phyloP scores from a whole-genome alignment of 352 stramenopile genomes.

The Albugo laibachii region DNA sequence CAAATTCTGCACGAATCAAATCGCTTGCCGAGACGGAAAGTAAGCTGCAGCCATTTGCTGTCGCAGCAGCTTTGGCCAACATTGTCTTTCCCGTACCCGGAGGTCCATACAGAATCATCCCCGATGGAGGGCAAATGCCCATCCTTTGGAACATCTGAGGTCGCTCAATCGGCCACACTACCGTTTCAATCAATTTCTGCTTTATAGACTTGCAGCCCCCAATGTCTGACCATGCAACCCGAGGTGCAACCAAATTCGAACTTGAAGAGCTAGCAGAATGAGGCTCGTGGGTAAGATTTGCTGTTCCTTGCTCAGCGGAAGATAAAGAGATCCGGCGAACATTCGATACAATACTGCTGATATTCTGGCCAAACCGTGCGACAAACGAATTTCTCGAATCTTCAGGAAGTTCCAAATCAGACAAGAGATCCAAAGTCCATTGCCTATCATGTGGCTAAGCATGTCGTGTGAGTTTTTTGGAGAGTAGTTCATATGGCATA shows the following conservation, averaged over 20 bases:
- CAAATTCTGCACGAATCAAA: conserved; percentile 62
- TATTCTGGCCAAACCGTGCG: conserved; percentile 55
- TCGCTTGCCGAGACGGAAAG: conserved; percentile 58
- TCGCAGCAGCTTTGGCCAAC: conserved; percentile 61
- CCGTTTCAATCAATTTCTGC: conserved; percentile 62
- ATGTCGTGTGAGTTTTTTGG: background rate
- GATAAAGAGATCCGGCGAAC: conserved; percentile 7
- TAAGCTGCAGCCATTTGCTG: conserved; percentile 68
- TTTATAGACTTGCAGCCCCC: conserved; percentile 49
- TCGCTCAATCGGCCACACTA: conserved; percentile 68
- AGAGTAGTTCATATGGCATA: background rate
- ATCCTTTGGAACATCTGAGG: conserved; percentile 59
- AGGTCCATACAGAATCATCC: conserved; percentile 58
- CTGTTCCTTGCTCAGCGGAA: background rate
- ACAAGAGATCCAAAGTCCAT: conserved; percentile 28
- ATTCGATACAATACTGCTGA: conserved; percentile 44
- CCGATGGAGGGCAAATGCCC: conserved; percentile 55
- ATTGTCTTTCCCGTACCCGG: conserved; percentile 76
- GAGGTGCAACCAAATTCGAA: too few species aligned
- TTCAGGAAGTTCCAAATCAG: conserved; percentile 22
- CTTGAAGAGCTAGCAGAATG: conserved; percentile 13
- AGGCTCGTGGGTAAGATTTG: background rate
- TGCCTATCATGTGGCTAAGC: conserved; percentile 14
- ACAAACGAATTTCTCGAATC: conserved; percentile 34
- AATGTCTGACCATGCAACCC: conserved; percentile 52